A percentile compares a stretch with the other conserved stretches of the same genome.
Evolutionary conservation across 177 flowering plant genomes (phyloP).

Genomic region (Tripterygium wilfordii): DNA sequence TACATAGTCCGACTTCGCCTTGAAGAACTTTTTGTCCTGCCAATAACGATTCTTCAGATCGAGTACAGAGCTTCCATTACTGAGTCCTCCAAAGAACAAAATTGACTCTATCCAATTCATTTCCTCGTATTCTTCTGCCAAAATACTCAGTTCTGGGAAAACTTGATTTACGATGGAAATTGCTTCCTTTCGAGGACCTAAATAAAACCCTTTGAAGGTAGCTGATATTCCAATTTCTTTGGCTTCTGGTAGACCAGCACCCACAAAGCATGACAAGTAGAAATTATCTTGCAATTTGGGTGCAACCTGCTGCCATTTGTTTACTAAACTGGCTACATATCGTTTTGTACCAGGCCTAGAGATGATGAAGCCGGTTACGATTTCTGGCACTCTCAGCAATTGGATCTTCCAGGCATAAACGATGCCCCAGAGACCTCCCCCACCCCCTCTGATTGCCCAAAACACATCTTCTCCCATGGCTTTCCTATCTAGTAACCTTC

Average conservation of each 20-base stretch:
- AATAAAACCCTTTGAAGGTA: conserved; percentile 54
- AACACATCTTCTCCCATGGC: conserved; percentile 74
- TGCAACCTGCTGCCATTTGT: conserved; percentile 61
- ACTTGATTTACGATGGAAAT: conserved; percentile 19
- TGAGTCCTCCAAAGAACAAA: conserved; percentile 48
- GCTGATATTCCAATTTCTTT: conserved; percentile 31
- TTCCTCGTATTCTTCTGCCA: conserved; percentile 44
- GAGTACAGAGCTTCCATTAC: conserved; percentile 23
- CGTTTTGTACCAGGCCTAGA: conserved; percentile 34
- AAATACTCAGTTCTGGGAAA: conserved; percentile 48
- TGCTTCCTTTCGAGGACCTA: conserved; percentile 34
- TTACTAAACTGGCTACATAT: conserved; percentile 33
- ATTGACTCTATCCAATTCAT: conserved; percentile 76
- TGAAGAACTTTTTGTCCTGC: conserved; percentile 42
- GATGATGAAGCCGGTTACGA: conserved; percentile 38
- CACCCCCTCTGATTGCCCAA: conserved; percentile 82
- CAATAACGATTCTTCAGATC: conserved; percentile 38
- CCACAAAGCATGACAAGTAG: conserved; percentile 45
- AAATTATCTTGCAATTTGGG: conserved; percentile 37
- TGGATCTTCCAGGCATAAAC: conserved; percentile 67
- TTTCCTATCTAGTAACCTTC: conserved; percentile 33
- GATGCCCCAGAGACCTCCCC: conserved; percentile 57
- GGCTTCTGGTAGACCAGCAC: conserved; percentile 44
- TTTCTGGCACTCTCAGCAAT: conserved; percentile 34
- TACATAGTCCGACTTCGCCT: conserved; percentile 73